These are phyloP conservation scores for Nothophoma quercina DNA, from an alignment of 2,329 filamentous ascomycete species.

Conservation along the genomic window DNA sequence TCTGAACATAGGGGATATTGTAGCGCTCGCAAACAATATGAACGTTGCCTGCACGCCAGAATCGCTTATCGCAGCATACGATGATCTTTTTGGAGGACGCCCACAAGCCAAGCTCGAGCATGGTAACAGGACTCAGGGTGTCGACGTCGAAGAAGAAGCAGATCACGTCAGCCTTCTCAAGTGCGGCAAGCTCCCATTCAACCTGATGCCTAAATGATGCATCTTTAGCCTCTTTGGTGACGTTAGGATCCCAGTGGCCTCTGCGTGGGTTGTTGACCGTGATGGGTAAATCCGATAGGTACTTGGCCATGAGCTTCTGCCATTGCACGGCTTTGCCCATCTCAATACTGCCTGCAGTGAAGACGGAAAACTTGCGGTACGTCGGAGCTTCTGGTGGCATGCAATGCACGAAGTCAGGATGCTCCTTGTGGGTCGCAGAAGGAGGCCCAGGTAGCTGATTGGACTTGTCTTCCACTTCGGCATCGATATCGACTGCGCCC, in stretches of 20 bases:
- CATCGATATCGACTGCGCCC: slow-evolving; percentile 28
- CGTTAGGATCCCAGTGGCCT: slow-evolving; percentile 63
- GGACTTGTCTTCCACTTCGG: slow-evolving; percentile 23
- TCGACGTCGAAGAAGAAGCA: slow-evolving; percentile 64
- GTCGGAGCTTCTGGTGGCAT: slow-evolving; percentile 25
- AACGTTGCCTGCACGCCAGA: slow-evolving; percentile 68
- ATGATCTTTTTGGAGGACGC: slow-evolving; percentile 56
- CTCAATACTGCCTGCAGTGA: slow-evolving; percentile 67
- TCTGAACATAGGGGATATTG: slow-evolving; percentile 55
- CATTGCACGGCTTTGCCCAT: slow-evolving; percentile 57
- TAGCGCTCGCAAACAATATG: slow-evolving; percentile 63
- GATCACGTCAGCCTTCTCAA: slow-evolving; percentile 62
- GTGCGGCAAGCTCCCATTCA: slow-evolving; percentile 67
- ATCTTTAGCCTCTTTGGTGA: slow-evolving; percentile 55
- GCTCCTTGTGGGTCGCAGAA: slow-evolving; percentile 1
- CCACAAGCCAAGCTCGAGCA: slow-evolving; percentile 68
- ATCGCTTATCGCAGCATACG: slow-evolving; percentile 62
- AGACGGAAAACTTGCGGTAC: slow-evolving; percentile 54
- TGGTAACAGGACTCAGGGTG: slow-evolving; percentile 63
- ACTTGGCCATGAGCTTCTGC: slow-evolving; percentile 56
- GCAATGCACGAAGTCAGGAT: slow-evolving; percentile 21
- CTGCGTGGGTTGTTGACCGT: slow-evolving; percentile 67
- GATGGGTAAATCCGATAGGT: slow-evolving; percentile 55
- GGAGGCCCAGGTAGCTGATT: slow-evolving; percentile 25
- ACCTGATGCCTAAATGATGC: slow-evolving; percentile 62